Percentiles rank a stretch among this genome's conserved stretches.
phyloP scores from a whole-genome alignment of 1,139 yeast species.

The Sugiyamaella grinbergsii region DNA sequence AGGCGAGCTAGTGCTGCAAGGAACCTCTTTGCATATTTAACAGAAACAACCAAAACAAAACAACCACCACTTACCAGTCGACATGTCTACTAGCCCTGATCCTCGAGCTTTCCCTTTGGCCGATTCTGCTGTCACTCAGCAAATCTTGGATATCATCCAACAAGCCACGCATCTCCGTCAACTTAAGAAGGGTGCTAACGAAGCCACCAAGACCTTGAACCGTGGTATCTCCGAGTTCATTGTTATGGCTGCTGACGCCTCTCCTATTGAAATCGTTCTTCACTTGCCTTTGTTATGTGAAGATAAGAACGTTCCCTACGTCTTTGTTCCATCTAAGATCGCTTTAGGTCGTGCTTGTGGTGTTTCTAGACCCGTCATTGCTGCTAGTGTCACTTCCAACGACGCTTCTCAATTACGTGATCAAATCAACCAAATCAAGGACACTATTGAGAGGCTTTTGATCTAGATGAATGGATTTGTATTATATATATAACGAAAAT shows the following conservation, averaged over 20 bases:
- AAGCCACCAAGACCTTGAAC: slow-evolving; percentile 98
- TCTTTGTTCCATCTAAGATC: slow-evolving; percentile 94
- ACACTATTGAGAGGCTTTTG: slow-evolving; percentile 96
- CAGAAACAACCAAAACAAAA: neutral
- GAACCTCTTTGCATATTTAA: slow-evolving; percentile 14
- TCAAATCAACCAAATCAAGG: slow-evolving; percentile 97
- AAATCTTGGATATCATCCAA: slow-evolving; percentile 95
- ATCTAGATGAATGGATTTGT: slow-evolving; percentile 59
- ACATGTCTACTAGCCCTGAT: slow-evolving; percentile 39
- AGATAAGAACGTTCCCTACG: slow-evolving; percentile 84
- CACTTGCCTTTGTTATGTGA: slow-evolving; percentile 98
- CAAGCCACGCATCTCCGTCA: slow-evolving; percentile 98
- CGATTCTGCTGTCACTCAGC: slow-evolving; percentile 92
- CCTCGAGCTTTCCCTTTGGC: slow-evolving; percentile 93
- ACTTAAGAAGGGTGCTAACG: slow-evolving; percentile 99
- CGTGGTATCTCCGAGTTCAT: slow-evolving; percentile 99
- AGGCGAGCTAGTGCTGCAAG: slow-evolving; percentile 21
- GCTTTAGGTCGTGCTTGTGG: slow-evolving; percentile 99
- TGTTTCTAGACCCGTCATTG: slow-evolving; percentile 98
- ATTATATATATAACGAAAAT: neutral
- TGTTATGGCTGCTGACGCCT: slow-evolving; percentile 99
- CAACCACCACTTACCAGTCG: neutral
- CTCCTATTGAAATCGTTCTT: slow-evolving; percentile 97
- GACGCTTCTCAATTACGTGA: slow-evolving; percentile 97
- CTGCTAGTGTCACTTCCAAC: slow-evolving; percentile 97